A percentile compares a stretch with the other conserved stretches of the same genome.
These are phyloP conservation scores for Petrea volubilis DNA, from an alignment of 257 asterid genomes.

Conservation along the genomic window DNA sequence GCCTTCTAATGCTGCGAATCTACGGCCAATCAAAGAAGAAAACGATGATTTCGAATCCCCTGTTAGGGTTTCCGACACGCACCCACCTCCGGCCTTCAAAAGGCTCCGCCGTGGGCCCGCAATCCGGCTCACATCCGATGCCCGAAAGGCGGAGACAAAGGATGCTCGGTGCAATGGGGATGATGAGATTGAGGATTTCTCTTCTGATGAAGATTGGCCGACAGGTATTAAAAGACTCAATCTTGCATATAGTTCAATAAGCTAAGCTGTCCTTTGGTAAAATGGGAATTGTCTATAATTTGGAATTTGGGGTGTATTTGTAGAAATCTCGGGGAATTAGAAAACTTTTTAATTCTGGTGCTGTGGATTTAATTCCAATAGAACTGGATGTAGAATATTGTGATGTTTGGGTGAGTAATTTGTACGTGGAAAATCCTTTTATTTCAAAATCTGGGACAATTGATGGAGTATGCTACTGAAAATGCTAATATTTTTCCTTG, in stretches of 20 bases:
- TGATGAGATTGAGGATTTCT: constrained; percentile 87
- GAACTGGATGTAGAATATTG: neutral
- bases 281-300: neutral
- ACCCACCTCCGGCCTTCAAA: constrained; percentile 46
- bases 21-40: constrained; percentile 30
- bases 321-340: neutral
- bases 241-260: neutral
- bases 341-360: neutral
- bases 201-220: constrained; percentile 67
- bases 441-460: neutral
- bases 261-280: neutral
- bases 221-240: constrained; percentile 38
- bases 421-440: neutral
- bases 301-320: neutral
- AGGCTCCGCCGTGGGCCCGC: constrained; percentile 71
- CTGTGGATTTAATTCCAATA: neutral
- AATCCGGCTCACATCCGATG: too few species aligned
- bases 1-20: constrained; percentile 26
- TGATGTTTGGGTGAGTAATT: constrained; percentile 9
- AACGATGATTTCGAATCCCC: constrained; percentile 54
- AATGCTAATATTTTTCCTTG: neutral
- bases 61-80: constrained; percentile 26
- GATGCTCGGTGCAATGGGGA: constrained; percentile 37
- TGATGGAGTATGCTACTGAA: neutral
- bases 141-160: constrained; percentile 20